Conservation (phyloP, 768 basidiomycete genomes). For the Harrya chromipes region DNA sequence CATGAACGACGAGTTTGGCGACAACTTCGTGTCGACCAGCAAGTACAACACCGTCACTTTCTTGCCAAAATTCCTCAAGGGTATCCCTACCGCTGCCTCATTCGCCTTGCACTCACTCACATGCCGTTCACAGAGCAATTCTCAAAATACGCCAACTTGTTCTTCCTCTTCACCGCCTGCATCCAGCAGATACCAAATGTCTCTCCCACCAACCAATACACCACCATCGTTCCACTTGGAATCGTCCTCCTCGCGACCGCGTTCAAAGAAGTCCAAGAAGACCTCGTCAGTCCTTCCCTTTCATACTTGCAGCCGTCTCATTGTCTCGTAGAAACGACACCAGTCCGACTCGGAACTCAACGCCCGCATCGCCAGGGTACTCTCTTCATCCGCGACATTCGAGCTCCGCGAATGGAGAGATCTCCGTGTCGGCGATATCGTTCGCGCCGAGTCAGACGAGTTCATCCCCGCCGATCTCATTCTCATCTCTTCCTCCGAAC, state of each 20-base stretch:
- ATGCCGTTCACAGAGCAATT: constrained; percentile 73
- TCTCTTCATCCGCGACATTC: constrained; percentile 63
- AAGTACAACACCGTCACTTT: constrained; percentile 92
- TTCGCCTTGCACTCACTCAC: constrained; percentile 5
- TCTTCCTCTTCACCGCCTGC: constrained; percentile 96
- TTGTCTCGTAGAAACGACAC: constrained; percentile 77
- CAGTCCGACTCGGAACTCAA: constrained; percentile 93
- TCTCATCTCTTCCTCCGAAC: constrained; percentile 85
- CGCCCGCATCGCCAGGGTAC: constrained; percentile 73
- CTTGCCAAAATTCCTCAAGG: constrained; percentile 87
- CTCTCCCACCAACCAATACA: constrained; percentile 93
- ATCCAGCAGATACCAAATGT: constrained; percentile 99
- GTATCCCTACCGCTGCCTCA: constrained; percentile 43
- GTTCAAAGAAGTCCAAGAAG: constrained; percentile 94
- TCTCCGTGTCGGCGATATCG: constrained; percentile 86
- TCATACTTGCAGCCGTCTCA: not conserved
- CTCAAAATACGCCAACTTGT: constrained; percentile 97
- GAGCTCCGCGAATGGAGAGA: constrained; percentile 81
- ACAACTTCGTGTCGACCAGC: constrained; percentile 89
- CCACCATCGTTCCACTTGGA: constrained; percentile 88
- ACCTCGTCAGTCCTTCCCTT: constrained; percentile 46
- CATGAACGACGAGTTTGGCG: constrained; percentile 64
- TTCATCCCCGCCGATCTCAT: constrained; percentile 96
- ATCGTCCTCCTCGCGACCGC: constrained; percentile 91
- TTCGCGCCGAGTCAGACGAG: constrained; percentile 86